Conservation (phyloP, 257 asterid species). For the Voacanga thouarsii region DNA sequence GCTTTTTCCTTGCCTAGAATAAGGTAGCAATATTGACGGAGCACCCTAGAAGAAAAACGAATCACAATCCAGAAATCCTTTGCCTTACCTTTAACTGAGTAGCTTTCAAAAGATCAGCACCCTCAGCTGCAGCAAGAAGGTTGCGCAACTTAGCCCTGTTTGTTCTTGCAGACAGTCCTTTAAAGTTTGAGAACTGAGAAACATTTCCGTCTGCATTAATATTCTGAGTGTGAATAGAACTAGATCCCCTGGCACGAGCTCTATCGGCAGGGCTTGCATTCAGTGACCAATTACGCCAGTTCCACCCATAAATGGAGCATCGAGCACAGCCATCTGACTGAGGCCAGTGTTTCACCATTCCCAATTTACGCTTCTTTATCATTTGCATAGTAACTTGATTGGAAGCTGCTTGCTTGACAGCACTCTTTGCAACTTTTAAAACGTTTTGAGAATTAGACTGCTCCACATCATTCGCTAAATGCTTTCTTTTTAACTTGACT, state of each 20-base stretch:
- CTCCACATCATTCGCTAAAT: constrained; percentile 39
- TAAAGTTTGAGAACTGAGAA: constrained; percentile 50
- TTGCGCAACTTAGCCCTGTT: constrained; percentile 88
- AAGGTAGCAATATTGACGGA: constrained; percentile 3
- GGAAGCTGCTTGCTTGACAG: constrained; percentile 38
- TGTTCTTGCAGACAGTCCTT: constrained; percentile 95
- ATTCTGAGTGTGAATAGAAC: constrained; percentile 32
- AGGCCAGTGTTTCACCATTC: constrained; percentile 44
- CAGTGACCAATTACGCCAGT: constrained; percentile 93
- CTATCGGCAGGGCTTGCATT: constrained; percentile 77
- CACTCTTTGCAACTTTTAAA: constrained; percentile 45
- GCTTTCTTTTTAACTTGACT: constrained; percentile 52
- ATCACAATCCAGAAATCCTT: constrained; percentile 11
- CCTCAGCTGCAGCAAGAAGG: constrained; percentile 99
- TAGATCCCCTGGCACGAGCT: constrained; percentile 66
- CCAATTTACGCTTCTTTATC: constrained; percentile 38
- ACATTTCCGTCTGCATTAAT: constrained; percentile 40
- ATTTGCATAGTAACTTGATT: constrained; percentile 32
- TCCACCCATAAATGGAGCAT: constrained; percentile 88
- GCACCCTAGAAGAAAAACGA: constrained; percentile 8
- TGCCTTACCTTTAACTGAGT: constrained; percentile 84
- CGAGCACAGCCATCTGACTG: constrained; percentile 91
- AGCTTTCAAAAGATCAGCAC: constrained; percentile 94
- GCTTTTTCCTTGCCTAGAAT: constrained; percentile 87
- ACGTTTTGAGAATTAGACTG: constrained; percentile 42